Base-by-base conservation (phyloP, 257 asterid species). In the Capsicum baccatum region DNA sequence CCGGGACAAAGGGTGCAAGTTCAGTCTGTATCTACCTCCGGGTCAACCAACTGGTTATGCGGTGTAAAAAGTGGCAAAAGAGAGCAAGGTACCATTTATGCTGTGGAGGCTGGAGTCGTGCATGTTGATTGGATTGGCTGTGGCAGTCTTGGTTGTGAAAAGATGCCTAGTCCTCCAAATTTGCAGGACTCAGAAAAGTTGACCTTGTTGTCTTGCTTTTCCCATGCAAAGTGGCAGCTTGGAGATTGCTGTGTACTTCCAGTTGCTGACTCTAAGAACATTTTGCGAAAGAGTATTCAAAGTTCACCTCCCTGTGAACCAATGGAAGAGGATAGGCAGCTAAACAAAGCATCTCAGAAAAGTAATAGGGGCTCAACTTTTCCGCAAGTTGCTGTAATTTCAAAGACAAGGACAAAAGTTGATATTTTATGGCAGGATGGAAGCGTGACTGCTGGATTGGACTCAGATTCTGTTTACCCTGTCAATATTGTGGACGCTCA, bases 341-440 rank as follows among this genome's bases (percentile, higher is more conserved):
- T 84, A 12, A 86, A 88, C 83, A 85, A 63, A 62, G 15, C 52
- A 21, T n/a, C 59, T 62, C 60, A 81, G 84, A 76, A 60, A 74
- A 84, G 87, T 80, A 85, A 63, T 74, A 47, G 16, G 17, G 58
- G 83, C 80, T 87, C 84, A 83, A 74, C 81, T 83, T 79, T 82
- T 82, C 91, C 86, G 68, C 90, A 91, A 62, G 85, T 93, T 70
- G 94, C 88, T 74, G 95, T 91, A 83, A 91, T 97, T 76, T 89
- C 87, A 8, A 93, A 88, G 93, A 93, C 93, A 17, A 95, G 87
- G 90, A 91, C 93, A 48, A 94, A 87, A 84, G 90, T 95, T 39
- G 96, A 95, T 74, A 95, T 97, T 35, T 91, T 87, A 44, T 97
- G 99, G 99, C 99, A 97, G 88, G 98, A 97, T 62, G 98, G 98